A percentile compares a stretch with the other conserved stretches of the same genome.
These are phyloP conservation scores for Gossypium rotundifolium DNA, from an alignment of 345 rosid species.

Conservation along the genomic window DNA sequence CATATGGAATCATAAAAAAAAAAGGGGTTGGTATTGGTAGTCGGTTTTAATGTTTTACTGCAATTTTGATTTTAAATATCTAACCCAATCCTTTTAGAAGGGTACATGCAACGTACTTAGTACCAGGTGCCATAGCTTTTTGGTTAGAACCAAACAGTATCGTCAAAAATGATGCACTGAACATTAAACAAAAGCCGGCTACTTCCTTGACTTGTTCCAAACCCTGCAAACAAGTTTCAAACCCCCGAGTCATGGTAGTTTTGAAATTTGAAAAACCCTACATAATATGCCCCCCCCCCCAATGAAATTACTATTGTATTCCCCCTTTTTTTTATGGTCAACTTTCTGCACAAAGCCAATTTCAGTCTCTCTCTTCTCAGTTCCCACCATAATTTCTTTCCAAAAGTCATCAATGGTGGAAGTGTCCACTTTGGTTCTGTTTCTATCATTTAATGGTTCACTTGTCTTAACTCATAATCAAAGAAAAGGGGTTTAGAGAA, in stretches of 20 bases:
- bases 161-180: background rate
- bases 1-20: too few species aligned
- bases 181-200: background rate
- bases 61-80: background rate
- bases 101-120: background rate
- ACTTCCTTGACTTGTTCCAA: constrained; percentile 3
- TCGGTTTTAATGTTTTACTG: too few species aligned
- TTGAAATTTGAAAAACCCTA: background rate
- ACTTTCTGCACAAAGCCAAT: background rate
- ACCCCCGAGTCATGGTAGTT: background rate
- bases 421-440: background rate
- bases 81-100: background rate
- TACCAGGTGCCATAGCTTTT: background rate
- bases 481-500: background rate
- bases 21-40: background rate
- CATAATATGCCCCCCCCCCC: too few species aligned
- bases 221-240: background rate
- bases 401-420: constrained; percentile 3
- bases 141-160: background rate
- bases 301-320: background rate
- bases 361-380: background rate
- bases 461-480: background rate
- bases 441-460: background rate
- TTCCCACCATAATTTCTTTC: background rate
- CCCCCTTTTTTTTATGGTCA: background rate